These are phyloP conservation scores for Neodidymelliopsis sp. DNA, from an alignment of 2,329 filamentous ascomycete genomes.

Conservation along the genomic window DNA sequence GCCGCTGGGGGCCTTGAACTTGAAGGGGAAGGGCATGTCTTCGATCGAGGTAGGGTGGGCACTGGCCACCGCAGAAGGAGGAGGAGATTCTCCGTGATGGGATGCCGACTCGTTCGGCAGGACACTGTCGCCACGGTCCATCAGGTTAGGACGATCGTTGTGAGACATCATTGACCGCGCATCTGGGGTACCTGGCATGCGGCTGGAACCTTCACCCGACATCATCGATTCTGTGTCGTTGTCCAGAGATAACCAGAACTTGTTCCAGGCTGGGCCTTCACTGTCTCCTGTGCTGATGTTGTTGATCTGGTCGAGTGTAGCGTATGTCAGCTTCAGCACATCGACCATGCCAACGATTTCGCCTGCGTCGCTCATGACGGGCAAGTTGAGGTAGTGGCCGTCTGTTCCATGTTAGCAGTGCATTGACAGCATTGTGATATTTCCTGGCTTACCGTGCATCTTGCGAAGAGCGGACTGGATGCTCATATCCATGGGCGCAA, in stretches of 20 bases:
- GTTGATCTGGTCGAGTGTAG: constrained; percentile 95
- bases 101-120: constrained; percentile 94
- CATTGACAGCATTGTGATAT: no score
- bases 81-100: constrained; percentile 81
- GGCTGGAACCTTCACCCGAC: constrained; percentile 85
- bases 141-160: constrained; percentile 66
- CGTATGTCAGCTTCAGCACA: constrained; percentile 96
- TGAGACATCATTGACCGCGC: constrained; percentile 83
- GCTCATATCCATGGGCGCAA: constrained; percentile 98
- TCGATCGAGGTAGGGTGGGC: constrained; percentile 62
- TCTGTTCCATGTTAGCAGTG: constrained; percentile 62
- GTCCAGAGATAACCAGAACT: constrained; percentile 97
- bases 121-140: constrained; percentile 82
- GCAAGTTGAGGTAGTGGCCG: constrained; percentile 96
- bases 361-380: constrained; percentile 95
- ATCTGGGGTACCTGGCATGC: constrained; percentile 69
- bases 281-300: constrained; percentile 88
- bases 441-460: constrained; percentile 86
- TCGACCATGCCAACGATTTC: constrained; percentile 99
- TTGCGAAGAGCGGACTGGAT: constrained; percentile 97
- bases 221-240: constrained; percentile 96
- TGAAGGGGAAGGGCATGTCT: constrained; percentile 91
- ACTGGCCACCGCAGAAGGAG: constrained; percentile 69
- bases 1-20: constrained; percentile 97
- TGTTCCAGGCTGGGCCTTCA: constrained; percentile 98